Evolutionary conservation across 352 stramenopile species (phyloP).

Genomic region (Pythium sukuiense): DNA sequence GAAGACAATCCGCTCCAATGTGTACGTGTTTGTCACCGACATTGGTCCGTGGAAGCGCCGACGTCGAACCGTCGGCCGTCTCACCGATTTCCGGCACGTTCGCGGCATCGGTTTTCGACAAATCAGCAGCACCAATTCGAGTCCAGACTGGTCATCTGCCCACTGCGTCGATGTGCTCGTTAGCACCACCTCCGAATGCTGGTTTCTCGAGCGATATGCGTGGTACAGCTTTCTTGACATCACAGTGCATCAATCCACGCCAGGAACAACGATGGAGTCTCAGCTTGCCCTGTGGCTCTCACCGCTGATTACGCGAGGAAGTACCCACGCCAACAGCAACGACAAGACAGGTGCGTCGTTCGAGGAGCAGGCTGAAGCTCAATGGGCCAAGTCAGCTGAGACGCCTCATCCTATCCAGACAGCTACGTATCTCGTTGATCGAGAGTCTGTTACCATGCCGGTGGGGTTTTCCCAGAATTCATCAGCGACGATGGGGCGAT

Average conservation of each 20-base stretch:
- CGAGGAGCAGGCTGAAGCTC: neutral
- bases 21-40: conserved; percentile 25
- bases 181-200: conserved; percentile 8
- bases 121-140: neutral
- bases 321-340: too few species aligned
- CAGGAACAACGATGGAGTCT: neutral
- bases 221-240: conserved; percentile 12
- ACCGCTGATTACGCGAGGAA: neutral
- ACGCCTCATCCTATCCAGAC: neutral
- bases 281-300: neutral
- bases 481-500: too few species aligned
- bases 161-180: conserved; percentile 19
- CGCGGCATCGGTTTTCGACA: conserved; percentile 16
- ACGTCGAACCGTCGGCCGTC: neutral
- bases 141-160: conserved; percentile 11
- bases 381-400: neutral
- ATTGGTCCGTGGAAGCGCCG: conserved; percentile 24
- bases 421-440: neutral
- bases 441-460: neutral
- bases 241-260: neutral
- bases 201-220: conserved; percentile 14
- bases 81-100: conserved; percentile 18
- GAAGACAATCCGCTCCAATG: neutral
- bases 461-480: neutral
- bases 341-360: neutral